Evolutionary conservation across 192 early-diverging fungal species (phyloP).

Genomic region (Gonapodya sp.): DNA sequence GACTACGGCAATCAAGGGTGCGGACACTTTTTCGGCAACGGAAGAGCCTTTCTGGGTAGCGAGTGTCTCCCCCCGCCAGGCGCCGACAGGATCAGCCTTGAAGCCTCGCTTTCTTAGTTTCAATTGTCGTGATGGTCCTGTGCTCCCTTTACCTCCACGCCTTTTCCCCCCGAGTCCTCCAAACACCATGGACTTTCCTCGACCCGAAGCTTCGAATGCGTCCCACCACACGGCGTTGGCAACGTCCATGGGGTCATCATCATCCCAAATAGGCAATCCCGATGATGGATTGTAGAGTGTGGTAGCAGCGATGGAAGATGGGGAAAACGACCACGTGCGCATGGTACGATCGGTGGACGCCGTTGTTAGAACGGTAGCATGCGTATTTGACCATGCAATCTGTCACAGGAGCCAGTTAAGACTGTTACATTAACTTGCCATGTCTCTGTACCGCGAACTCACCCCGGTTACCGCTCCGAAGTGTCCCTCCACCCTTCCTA

Average conservation of each 20-base stretch:
- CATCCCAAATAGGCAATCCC: constrained; percentile 36
- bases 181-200: not conserved
- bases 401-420: constrained; percentile 7
- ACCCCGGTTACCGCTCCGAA: constrained; percentile 17
- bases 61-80: not conserved
- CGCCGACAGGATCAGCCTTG: not conserved
- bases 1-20: not conserved
- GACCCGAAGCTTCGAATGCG: not conserved
- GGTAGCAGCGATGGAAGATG: constrained; percentile 17
- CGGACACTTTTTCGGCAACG: not conserved
- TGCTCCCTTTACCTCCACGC: not conserved
- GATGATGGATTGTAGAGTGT: constrained; percentile 23
- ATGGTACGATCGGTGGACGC: constrained; percentile 45
- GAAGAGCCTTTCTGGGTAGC: not conserved
- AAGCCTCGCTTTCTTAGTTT: not conserved
- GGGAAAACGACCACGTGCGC: constrained; percentile 39
- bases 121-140: not conserved
- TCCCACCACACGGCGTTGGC: not conserved
- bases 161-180: not conserved
- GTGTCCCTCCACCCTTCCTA: constrained; percentile 40
- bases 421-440: too few species aligned
- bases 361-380: constrained; percentile 50
- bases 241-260: constrained; percentile 2
- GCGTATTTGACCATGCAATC: constrained; percentile 60
- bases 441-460: not conserved